Evolutionary conservation across 306 rosid species (phyloP).

Genomic region (Quercus alba): DNA sequence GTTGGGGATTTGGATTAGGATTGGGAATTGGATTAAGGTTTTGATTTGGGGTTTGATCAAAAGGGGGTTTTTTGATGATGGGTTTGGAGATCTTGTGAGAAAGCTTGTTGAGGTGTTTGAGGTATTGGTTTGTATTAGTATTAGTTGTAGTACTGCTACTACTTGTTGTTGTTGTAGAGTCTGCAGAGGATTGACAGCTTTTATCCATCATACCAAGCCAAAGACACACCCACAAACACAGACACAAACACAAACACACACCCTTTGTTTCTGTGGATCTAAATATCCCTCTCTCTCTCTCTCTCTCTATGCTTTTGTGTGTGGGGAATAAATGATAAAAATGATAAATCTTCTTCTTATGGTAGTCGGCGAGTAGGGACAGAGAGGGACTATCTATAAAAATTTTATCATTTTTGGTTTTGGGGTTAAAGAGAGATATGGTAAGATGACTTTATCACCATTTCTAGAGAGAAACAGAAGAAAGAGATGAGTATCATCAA

Average conservation of each 20-base stretch:
- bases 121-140: conserved; percentile 36
- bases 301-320: not conserved
- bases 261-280: conserved; percentile 14
- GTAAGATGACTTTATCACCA: not conserved
- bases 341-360: conserved; percentile 4
- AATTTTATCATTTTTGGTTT: not conserved
- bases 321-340: conserved; percentile 3
- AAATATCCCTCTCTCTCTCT: not conserved
- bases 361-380: conserved; percentile 36
- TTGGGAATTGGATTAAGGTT: conserved; percentile 8
- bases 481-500: not conserved
- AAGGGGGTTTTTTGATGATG: conserved; percentile 38
- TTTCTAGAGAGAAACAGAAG: not conserved
- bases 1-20: conserved; percentile 14
- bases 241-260: too few species aligned
- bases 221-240: not conserved
- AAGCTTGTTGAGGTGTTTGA: conserved; percentile 78
- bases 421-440: not conserved
- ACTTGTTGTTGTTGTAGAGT: conserved; percentile 14
- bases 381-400: not conserved
- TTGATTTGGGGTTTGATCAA: conserved; percentile 29
- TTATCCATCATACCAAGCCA: conserved; percentile 25
- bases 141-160: not conserved
- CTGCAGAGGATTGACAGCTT: conserved; percentile 46
- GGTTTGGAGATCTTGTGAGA: conserved; percentile 97